A percentile compares a stretch with the other conserved stretches of the same genome.
Conservation (phyloP, 2,329 filamentous ascomycete genomes). For the Beauveria sp. region DNA sequence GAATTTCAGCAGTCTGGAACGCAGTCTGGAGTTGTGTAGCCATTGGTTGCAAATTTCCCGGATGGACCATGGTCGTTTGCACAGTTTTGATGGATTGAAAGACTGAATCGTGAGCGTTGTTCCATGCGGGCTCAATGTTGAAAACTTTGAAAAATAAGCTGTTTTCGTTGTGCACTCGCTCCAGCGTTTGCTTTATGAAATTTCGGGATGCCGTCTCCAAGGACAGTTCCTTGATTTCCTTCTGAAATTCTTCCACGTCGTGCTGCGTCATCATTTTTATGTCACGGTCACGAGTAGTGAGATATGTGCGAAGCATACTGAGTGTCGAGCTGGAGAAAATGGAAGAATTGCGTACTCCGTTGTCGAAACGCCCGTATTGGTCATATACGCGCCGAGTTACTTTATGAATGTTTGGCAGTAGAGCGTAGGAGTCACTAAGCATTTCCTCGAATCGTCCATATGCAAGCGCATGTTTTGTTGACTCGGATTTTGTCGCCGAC, state of each 20-base stretch:
- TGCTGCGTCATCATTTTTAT: slow-evolving; percentile 45
- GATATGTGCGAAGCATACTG: slow-evolving; percentile 48
- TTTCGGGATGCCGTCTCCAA: slow-evolving; percentile 50
- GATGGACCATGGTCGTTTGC: slow-evolving; percentile 44
- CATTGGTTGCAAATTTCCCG: slow-evolving; percentile 46
- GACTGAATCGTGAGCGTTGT: slow-evolving; percentile 39
- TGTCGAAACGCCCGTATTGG: slow-evolving; percentile 38
- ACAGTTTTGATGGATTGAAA: slow-evolving; percentile 43
- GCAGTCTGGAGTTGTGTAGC: slow-evolving; percentile 41
- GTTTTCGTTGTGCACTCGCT: slow-evolving; percentile 48
- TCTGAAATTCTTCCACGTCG: slow-evolving; percentile 47
- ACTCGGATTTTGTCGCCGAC: slow-evolving; percentile 47
- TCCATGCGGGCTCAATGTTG: slow-evolving; percentile 46
- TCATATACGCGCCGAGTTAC: slow-evolving; percentile 46
- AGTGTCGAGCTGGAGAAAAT: slow-evolving; percentile 47
- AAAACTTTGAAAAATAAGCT: slow-evolving; percentile 49
- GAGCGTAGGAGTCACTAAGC: slow-evolving; percentile 46
- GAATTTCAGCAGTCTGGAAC: slow-evolving; percentile 39
- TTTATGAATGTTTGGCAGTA: slow-evolving; percentile 49
- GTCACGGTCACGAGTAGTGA: slow-evolving; percentile 45
- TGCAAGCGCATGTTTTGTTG: slow-evolving; percentile 50
- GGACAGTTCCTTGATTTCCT: slow-evolving; percentile 41
- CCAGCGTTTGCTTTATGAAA: slow-evolving; percentile 53
- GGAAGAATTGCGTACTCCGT: slow-evolving; percentile 36
- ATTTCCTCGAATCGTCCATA: slow-evolving; percentile 55